A percentile compares a stretch with the other conserved stretches of the same genome.
phyloP scores from a whole-genome alignment of 805 yeast species.

The Naumovozyma castellii region DNA sequence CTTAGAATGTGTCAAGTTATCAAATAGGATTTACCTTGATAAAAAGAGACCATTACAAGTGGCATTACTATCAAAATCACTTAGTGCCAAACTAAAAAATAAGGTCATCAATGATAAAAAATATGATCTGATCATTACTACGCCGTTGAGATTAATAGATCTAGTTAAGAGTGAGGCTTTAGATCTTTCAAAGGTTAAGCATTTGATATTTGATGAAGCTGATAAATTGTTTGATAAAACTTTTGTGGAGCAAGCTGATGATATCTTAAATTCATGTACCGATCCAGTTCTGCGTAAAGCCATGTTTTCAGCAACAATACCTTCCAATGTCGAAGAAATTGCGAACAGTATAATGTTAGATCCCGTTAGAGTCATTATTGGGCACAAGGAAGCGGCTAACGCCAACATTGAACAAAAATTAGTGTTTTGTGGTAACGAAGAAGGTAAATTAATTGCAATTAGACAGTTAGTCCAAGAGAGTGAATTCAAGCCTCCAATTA shows the following conservation, averaged over 20 bases:
- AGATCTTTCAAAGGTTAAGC: constrained; percentile 57
- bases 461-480: constrained; percentile 80
- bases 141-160: constrained; percentile 84
- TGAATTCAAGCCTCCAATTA: constrained; percentile 83
- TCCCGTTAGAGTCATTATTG: constrained; percentile 79
- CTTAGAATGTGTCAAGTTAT: constrained; percentile 52
- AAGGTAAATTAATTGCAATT: constrained; percentile 87
- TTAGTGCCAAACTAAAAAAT: constrained; percentile 58
- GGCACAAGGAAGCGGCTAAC: constrained; percentile 90
- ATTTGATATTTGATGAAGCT: constrained; percentile 87
- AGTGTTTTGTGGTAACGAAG: constrained; percentile 84
- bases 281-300: constrained; percentile 50
- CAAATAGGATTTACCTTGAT: constrained; percentile 34
- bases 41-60: constrained; percentile 42
- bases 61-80: constrained; percentile 60
- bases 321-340: constrained; percentile 83
- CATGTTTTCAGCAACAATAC: constrained; percentile 91
- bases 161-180: constrained; percentile 53
- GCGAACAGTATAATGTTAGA: constrained; percentile 77
- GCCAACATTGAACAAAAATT: constrained; percentile 71
- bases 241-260: constrained; percentile 86
- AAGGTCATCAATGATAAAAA: constrained; percentile 49
- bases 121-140: constrained; percentile 73
- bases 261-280: constrained; percentile 42
- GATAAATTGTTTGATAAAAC: constrained; percentile 83